phyloP scores from a whole-genome alignment of 1,139 yeast species.

The Suhomyces ambrosiae region DNA sequence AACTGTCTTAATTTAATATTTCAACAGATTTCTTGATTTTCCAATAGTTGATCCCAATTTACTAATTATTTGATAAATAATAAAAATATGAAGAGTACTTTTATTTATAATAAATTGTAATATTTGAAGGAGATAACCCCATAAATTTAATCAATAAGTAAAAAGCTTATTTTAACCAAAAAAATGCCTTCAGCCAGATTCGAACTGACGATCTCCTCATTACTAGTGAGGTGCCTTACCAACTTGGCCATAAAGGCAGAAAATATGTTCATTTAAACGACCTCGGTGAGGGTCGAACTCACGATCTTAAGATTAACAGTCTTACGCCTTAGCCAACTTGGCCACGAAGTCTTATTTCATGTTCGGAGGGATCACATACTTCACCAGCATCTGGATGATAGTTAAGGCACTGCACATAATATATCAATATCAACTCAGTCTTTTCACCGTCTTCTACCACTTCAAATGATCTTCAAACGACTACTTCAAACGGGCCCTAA shows the following conservation, averaged over 20 bases:
- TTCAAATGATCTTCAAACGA: slow-evolving; percentile 3
- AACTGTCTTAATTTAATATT: no score
- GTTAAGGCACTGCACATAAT: no score
- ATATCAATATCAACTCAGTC: background rate
- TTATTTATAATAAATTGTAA: no score
- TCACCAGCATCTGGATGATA: background rate
- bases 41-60: no score
- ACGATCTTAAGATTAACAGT: slow-evolving; percentile 54
- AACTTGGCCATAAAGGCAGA: slow-evolving; percentile 56
- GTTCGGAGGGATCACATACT: background rate
- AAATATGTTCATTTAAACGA: slow-evolving; percentile 21
- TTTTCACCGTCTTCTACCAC: background rate
- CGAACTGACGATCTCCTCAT: slow-evolving; percentile 90
- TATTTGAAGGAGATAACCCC: no score
- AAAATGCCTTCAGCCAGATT: slow-evolving; percentile 73
- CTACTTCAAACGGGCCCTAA: background rate
- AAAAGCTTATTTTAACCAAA: background rate
- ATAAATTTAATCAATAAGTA: no score
- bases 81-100: no score
- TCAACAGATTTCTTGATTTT: no score
- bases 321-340: slow-evolving; percentile 55
- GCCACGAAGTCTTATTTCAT: slow-evolving; percentile 22
- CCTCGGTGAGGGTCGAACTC: slow-evolving; percentile 51
- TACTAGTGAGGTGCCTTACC: slow-evolving; percentile 93
- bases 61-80: no score